Base-by-base conservation (phyloP, 495 filamentous ascomycete genomes). In the Schizothecium vesticola region DNA sequence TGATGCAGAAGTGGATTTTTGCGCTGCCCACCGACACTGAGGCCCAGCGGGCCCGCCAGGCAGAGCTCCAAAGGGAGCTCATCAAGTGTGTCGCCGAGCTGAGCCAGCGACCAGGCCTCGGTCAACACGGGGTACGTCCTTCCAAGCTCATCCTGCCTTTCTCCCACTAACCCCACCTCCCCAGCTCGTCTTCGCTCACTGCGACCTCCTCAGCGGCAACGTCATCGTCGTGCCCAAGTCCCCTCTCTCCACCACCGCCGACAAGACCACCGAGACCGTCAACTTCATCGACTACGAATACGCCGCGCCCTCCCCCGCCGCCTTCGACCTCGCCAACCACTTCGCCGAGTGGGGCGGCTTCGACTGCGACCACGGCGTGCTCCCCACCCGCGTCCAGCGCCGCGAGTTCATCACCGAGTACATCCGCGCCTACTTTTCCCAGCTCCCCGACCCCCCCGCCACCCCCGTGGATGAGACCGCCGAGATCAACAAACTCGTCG, bases 321-420 rank as follows among this genome's bases (percentile, higher is more conserved):
- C 95, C n/a, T 99, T 99, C 78, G 95, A 99, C 76, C 87, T 99
- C 66, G 90, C 95, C n/a, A 99, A 99, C 83, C 95, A 99, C 83
- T 94, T 99, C 76, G 92, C 96, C 56, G 95, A 99, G 82, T 99
- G 95, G 94, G 94, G 90, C 64, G 95, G 95, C 66, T 96, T 97
- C 74, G 92, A 95, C 71, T 99, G 95, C 85, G 93, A 99, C 77
- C 92, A 88, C 78, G 87, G 80, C 70, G 88, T 89, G 74, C 84
- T 97, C 56, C 95, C 95, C 3, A 96, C 94, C 0, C 85, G 85
- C 64, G 81, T 88, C 8, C 87, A 92, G 70, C 90, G 95, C 24
- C 84, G 90, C 55, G 87, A 89, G 67, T 99, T 98, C 81, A 83
- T 98, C 64, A 83, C 84, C 59, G 89, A 92, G 74, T 99, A 99